Evolutionary conservation across 2,329 filamentous ascomycete species (phyloP), one percentile per base, ranked within the genome.

Genomic region (Aureobasidium melanogenum): DNA sequence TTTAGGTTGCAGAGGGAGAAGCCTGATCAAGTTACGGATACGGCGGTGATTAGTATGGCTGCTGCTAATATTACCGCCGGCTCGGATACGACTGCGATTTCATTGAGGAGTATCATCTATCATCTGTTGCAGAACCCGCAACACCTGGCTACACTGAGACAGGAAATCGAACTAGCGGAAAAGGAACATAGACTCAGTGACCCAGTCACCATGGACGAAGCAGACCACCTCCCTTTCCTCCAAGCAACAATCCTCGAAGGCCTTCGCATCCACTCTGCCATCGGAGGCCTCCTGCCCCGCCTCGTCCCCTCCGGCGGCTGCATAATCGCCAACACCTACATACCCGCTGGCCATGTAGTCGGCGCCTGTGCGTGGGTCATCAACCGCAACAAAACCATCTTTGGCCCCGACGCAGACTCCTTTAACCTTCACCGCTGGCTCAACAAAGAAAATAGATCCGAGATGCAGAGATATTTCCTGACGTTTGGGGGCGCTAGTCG

Each of bases 371-470:
- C 76, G 2, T 76, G 76, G 63, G 74, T 72, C 4, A 67, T 79
- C 19, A 74, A 77, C 60, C 71, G 72, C 34, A 69, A 73, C 50
- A 72, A 74, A 63, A 64, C 62, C 17, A 66, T 75, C 26, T 75
- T 73, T 57, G 76, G 78, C 9, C 62, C 67, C 1, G 76, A 80
- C 62, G 74, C 75, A 2, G 68, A 74, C 36, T 61, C 74, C 0
- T 83, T 78, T 66, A 70, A 74, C 24, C 81, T 81, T 0, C 79
- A 80, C 55, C 73, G 81, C 46, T 83, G 80, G 78, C 65, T 83
- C 12, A 4, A 8, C 28, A 71, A 78, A 60, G 72, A 68, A 0
- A 67, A 69, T 12, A 65, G 67, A 1, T 70, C 69, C 1, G 70
- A 72, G 43, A 67, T 71, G 56, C 66, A 70, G 17, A 69, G 69